These are phyloP conservation scores for Starmerella floricola DNA, from an alignment of 805 yeast species.

Conservation along the genomic window DNA sequence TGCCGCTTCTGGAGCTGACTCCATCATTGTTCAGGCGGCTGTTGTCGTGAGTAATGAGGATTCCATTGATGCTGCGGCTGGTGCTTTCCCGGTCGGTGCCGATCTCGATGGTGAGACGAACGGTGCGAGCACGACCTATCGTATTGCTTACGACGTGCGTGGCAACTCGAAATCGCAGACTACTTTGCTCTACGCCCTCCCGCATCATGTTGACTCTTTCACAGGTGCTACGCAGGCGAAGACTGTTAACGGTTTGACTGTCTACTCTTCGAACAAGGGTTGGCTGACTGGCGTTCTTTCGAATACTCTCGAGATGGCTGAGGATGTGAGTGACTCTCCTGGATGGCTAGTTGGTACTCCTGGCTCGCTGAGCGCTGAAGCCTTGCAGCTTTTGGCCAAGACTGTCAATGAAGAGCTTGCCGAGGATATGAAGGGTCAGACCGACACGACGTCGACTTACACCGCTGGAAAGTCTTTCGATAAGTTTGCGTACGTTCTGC, in stretches of 20 bases:
- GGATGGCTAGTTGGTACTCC: constrained; percentile 47
- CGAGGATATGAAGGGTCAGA: constrained; percentile 43
- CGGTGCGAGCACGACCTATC: constrained; percentile 38
- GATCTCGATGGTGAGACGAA: constrained; percentile 37
- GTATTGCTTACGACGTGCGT: constrained; percentile 37
- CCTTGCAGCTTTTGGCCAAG: constrained; percentile 32
- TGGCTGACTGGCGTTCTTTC: constrained; percentile 29
- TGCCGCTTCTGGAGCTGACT: constrained; percentile 25
- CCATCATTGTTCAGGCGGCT: constrained; percentile 40
- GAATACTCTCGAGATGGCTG: constrained; percentile 28
- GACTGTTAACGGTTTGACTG: constrained; percentile 24
- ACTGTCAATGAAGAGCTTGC: constrained; percentile 44
- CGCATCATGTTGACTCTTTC: constrained; percentile 49
- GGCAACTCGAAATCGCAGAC: constrained; percentile 38
- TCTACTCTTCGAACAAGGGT: constrained; percentile 42
- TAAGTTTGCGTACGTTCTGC: constrained; percentile 78
- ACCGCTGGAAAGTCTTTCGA: constrained; percentile 79
- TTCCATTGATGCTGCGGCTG: constrained; percentile 53
- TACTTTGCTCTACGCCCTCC: constrained; percentile 47
- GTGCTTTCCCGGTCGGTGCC: constrained; percentile 47
- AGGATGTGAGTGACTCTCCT: constrained; percentile 34
- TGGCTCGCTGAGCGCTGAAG: constrained; percentile 33
- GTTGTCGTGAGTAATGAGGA: constrained; percentile 32
- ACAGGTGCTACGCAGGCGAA: constrained; percentile 25
- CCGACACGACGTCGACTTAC: constrained; percentile 77